These are phyloP conservation scores for Polygonum aviculare DNA, from an alignment of 148 eudicot genomes.

Conservation along the genomic window DNA sequence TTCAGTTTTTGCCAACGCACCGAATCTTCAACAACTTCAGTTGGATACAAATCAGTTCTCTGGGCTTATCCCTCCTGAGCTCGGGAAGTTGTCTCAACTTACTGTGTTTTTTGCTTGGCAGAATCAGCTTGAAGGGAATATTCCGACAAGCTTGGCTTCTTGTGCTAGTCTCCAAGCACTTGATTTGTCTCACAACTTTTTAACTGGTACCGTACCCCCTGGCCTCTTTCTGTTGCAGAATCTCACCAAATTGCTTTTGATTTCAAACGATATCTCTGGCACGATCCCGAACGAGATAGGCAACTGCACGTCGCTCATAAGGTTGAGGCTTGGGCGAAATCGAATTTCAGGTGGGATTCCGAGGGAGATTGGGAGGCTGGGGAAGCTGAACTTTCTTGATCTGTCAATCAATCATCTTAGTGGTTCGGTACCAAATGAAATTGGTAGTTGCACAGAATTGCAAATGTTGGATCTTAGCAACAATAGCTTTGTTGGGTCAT, in stretches of 20 bases:
- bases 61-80: constrained; percentile 48
- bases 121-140: constrained; percentile 70
- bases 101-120: constrained; percentile 71
- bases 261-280: constrained; percentile 71
- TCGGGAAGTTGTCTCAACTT: constrained; percentile 41
- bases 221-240: constrained; percentile 50
- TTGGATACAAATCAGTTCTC: constrained; percentile 68
- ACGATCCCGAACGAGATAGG: constrained; percentile 49
- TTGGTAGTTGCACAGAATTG: constrained; percentile 49
- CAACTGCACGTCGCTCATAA: constrained; percentile 32
- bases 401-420: constrained; percentile 50
- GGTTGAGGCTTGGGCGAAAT: constrained; percentile 44
- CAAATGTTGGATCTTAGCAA: constrained; percentile 57
- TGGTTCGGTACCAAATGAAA: constrained; percentile 57
- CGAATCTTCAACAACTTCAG: constrained; percentile 46
- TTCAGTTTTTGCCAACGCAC: constrained; percentile 36
- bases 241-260: constrained; percentile 56
- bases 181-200: constrained; percentile 61
- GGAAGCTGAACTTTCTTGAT: constrained; percentile 60
- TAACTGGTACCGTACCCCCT: constrained; percentile 52
- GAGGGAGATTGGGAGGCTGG: constrained; percentile 43
- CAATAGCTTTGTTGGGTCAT: constrained; percentile 34
- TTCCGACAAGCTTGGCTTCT: constrained; percentile 44
- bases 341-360: constrained; percentile 52
- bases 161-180: constrained; percentile 47